phyloP scores from a whole-genome alignment of 768 basidiomycete species.

The Polyporus arcularius region DNA sequence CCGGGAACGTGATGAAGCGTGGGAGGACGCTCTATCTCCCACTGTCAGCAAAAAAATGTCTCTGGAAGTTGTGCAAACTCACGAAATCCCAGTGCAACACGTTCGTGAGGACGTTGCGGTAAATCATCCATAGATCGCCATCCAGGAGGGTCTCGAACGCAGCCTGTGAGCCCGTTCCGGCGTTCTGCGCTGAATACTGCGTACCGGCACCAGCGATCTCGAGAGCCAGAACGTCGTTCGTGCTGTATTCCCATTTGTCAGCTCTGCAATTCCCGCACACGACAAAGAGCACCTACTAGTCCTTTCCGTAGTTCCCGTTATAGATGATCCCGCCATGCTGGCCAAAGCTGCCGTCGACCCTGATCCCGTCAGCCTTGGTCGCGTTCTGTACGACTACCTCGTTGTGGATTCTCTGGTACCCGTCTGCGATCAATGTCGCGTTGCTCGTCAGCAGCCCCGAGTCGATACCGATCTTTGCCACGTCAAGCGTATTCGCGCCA shows the following conservation, averaged over 20 bases:
- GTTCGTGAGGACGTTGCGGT: conserved; percentile 53
- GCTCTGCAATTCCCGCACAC: background rate
- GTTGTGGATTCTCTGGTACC: conserved; percentile 44
- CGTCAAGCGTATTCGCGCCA: conserved; percentile 68
- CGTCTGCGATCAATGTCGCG: conserved; percentile 27
- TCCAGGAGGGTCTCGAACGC: conserved; percentile 60
- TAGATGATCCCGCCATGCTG: conserved; percentile 56
- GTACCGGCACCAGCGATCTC: conserved; percentile 66
- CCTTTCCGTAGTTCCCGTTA: conserved; percentile 67
- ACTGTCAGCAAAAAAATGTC: background rate
- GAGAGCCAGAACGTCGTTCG: conserved; percentile 62
- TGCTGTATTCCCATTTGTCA: conserved; percentile 27
- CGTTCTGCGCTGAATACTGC: conserved; percentile 47
- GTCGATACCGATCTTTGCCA: conserved; percentile 64
- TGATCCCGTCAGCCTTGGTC: conserved; percentile 60
- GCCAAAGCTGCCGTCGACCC: conserved; percentile 42
- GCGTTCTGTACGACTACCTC: conserved; percentile 53
- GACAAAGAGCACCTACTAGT: conserved; percentile 36
- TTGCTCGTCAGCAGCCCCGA: conserved; percentile 37
- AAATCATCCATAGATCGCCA: conserved; percentile 73
- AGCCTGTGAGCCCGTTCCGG: conserved; percentile 30
- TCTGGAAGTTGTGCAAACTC: conserved; percentile 27
- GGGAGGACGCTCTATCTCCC: conserved; percentile 55
- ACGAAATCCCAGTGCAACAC: conserved; percentile 78
- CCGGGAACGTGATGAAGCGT: conserved; percentile 69